Evolutionary conservation across 441 rosid species (phyloP).

Genomic region (Arabidopsis hybrid): DNA sequence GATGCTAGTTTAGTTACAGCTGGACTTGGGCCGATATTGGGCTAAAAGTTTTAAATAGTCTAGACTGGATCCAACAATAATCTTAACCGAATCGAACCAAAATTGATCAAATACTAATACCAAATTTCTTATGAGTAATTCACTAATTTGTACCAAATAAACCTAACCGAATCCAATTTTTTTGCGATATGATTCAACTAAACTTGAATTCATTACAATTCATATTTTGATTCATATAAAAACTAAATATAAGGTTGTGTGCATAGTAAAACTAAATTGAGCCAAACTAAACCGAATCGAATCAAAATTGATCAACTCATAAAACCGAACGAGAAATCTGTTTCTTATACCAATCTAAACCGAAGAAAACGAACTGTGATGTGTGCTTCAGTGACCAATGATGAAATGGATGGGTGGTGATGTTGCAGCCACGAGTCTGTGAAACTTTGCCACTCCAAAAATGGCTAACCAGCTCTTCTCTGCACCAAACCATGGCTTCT

Average conservation of each 20-base stretch:
- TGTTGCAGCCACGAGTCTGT: slow-evolving; percentile 27
- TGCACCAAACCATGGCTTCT: slow-evolving; percentile 56
- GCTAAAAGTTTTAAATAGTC: background rate
- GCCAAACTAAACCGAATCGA: background rate
- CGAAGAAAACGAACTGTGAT: background rate
- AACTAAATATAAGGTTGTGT: too few relatives aligned
- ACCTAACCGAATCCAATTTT: background rate
- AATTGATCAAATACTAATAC: background rate
- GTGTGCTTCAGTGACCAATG: background rate
- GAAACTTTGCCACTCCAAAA: slow-evolving; percentile 8
- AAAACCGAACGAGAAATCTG: too few relatives aligned
- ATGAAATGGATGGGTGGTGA: slow-evolving; percentile 32
- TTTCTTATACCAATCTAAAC: background rate
- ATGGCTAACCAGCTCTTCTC: slow-evolving; percentile 37
- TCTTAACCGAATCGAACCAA: background rate
- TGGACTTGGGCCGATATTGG: slow-evolving; percentile 24
- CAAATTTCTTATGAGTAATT: background rate
- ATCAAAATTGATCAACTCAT: background rate
- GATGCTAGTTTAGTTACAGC: background rate
- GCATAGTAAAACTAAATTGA: background rate
- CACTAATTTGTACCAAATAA: background rate
- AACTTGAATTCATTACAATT: too few relatives aligned
- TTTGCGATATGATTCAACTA: background rate
- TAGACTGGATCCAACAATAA: background rate
- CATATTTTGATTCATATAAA: too few relatives aligned